phyloP scores from a whole-genome alignment of 805 yeast species.

The Candida cerambycidarum region DNA sequence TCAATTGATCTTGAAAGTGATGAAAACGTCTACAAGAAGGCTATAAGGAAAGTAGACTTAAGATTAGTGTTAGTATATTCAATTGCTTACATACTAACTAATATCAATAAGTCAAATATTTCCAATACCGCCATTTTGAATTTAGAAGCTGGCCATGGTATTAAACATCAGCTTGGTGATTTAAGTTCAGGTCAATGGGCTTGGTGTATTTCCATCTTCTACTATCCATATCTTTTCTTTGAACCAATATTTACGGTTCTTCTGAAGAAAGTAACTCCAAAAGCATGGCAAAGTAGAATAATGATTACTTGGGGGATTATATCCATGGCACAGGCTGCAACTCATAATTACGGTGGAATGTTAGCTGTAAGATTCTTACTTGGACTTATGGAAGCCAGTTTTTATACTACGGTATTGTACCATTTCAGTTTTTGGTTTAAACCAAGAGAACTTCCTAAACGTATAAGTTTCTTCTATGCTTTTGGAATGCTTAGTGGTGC shows the following conservation, averaged over 20 bases:
- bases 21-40: constrained; percentile 4
- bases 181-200: constrained; percentile 16
- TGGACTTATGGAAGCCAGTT: constrained; percentile 14
- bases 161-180: constrained; percentile 10
- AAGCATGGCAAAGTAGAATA: constrained; percentile 15
- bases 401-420: constrained; percentile 15
- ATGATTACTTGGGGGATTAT: constrained; percentile 15
- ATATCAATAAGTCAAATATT: constrained; percentile 16
- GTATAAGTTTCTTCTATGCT: constrained; percentile 22
- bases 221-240: constrained; percentile 14
- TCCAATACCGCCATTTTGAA: constrained; percentile 16
- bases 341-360: constrained; percentile 10
- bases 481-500: constrained; percentile 22
- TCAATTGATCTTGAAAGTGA: constrained; percentile 2
- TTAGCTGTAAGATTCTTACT: constrained; percentile 14
- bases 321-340: constrained; percentile 15
- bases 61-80: constrained; percentile 14
- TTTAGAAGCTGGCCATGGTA: constrained; percentile 13
- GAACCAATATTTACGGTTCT: constrained; percentile 13
- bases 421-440: constrained; percentile 23
- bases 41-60: constrained; percentile 13
- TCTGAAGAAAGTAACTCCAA: constrained; percentile 12
- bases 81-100: constrained; percentile 13
- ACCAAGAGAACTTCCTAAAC: constrained; percentile 20
- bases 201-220: constrained; percentile 14